phyloP scores from a whole-genome alignment of 805 yeast species.

The Candida anglica region DNA sequence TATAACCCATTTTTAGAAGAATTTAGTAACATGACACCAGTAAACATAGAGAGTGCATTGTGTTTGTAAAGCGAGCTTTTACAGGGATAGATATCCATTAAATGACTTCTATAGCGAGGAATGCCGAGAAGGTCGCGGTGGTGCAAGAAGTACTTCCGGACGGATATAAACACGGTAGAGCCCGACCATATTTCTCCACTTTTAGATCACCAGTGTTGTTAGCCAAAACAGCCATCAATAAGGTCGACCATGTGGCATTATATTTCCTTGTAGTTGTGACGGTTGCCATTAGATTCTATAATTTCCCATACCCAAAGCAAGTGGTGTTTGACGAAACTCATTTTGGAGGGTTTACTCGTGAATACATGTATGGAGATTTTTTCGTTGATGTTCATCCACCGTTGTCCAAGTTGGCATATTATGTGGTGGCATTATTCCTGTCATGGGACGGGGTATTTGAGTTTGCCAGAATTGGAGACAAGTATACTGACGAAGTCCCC shows the following conservation, averaged over 20 bases:
- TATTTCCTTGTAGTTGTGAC: slow-evolving; percentile 19
- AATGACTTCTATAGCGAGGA: too few relatives aligned
- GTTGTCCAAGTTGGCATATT: slow-evolving; percentile 56
- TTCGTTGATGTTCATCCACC: slow-evolving; percentile 77
- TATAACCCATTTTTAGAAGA: too few relatives aligned
- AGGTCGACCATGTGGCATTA: slow-evolving; percentile 17
- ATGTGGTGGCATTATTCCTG: slow-evolving; percentile 46
- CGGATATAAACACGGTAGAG: slow-evolving; percentile 24
- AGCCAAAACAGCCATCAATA: slow-evolving; percentile 8
- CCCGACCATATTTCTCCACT: slow-evolving; percentile 26
- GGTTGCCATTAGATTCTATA: slow-evolving; percentile 25
- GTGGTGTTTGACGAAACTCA: slow-evolving; percentile 50
- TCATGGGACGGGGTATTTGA: slow-evolving; percentile 47
- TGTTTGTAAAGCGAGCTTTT: too few relatives aligned
- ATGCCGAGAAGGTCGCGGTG: too few relatives aligned
- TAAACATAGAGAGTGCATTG: too few relatives aligned
- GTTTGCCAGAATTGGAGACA: slow-evolving; percentile 43
- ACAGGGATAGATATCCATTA: too few relatives aligned
- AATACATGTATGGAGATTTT: slow-evolving; percentile 54
- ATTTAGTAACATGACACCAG: too few relatives aligned
- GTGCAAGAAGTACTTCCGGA: too few relatives aligned
- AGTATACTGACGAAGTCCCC: slow-evolving; percentile 31
- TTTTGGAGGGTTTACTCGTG: slow-evolving; percentile 33
- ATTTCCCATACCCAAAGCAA: slow-evolving; percentile 29
- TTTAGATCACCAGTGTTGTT: slow-evolving; percentile 11